Conservation (phyloP, 1,284 basidiomycete species). For the Cerioporus squamosus region DNA sequence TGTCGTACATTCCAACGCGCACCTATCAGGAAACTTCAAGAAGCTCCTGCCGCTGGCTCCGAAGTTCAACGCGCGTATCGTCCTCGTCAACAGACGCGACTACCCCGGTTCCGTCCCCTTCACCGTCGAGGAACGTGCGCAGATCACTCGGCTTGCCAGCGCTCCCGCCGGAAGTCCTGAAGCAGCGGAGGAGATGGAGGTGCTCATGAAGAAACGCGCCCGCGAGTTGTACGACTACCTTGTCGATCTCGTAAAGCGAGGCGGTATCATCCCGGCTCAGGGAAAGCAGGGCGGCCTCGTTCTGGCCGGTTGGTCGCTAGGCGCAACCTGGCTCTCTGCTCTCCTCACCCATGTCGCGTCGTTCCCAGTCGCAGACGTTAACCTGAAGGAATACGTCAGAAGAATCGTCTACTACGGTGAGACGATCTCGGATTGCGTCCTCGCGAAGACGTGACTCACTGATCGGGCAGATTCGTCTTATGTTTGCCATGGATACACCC, state of each 20-base stretch:
- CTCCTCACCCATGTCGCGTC: constrained; percentile 12
- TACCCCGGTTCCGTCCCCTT: constrained; percentile 13
- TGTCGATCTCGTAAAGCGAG: constrained; percentile 7
- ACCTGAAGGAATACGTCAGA: constrained; percentile 10
- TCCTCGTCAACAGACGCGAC: constrained; percentile 13
- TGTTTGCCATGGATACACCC: constrained; percentile 7
- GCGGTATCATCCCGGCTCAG: not conserved
- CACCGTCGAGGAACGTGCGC: constrained; percentile 25
- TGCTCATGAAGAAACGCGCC: constrained; percentile 10
- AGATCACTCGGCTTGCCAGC: not conserved
- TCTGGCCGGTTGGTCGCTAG: constrained; percentile 20
- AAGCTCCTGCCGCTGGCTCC: constrained; percentile 10
- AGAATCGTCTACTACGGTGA: constrained; percentile 12
- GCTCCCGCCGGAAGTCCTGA: not conserved
- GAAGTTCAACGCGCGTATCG: constrained; percentile 3
- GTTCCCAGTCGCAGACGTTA: constrained; percentile 3
- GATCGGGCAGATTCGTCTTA: constrained; percentile 2
- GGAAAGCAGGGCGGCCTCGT: constrained; percentile 13
- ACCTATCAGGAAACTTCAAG: constrained; percentile 8
- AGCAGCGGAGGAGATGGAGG: not conserved
- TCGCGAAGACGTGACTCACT: too few species aligned
- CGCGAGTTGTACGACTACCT: constrained; percentile 17
- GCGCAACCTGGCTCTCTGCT: constrained; percentile 8
- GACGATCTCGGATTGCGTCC: not conserved
- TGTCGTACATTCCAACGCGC: too few species aligned